phyloP scores from a whole-genome alignment of 345 rosid species.

The Stellera chamaejasme region DNA sequence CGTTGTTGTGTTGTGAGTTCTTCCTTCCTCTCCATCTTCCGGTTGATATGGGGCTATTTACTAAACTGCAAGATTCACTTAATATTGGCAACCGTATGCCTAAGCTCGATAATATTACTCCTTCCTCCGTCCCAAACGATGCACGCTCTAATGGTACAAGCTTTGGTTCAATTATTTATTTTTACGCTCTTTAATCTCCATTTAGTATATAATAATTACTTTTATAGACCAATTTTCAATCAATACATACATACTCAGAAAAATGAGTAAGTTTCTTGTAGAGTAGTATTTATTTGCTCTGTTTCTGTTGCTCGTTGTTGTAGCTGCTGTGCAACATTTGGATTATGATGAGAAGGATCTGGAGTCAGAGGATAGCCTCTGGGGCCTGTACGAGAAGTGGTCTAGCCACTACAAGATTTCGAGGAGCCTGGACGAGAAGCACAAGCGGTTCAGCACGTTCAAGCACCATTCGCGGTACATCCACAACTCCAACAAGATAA shows the following conservation, averaged over 20 bases:
- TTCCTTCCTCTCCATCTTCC: no score
- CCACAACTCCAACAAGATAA: conserved; percentile 56
- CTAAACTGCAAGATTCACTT: no score
- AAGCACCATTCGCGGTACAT: conserved; percentile 61
- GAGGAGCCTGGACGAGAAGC: conserved; percentile 53
- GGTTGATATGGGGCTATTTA: no score
- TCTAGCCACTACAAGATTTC: conserved; percentile 78
- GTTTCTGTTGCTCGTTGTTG: conserved; percentile 22
- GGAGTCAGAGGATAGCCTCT: conserved; percentile 49
- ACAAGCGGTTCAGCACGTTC: conserved; percentile 63
- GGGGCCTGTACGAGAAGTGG: conserved; percentile 80
- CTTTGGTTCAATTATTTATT: no score
- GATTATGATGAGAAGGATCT: conserved; percentile 60
- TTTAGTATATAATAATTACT: neutral
- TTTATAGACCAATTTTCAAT: no score
- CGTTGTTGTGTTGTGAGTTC: no score
- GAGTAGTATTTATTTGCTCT: conserved; percentile 13
- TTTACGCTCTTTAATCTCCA: no score
- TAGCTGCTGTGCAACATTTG: conserved; percentile 34
- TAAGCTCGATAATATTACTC: no score
- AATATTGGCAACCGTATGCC: no score
- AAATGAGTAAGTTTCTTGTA: conserved; percentile 24
- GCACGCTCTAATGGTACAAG: no score
- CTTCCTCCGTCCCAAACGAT: no score
- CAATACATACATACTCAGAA: neutral